Conservation (phyloP, 768 basidiomycete genomes). For the Collybia sp. region DNA sequence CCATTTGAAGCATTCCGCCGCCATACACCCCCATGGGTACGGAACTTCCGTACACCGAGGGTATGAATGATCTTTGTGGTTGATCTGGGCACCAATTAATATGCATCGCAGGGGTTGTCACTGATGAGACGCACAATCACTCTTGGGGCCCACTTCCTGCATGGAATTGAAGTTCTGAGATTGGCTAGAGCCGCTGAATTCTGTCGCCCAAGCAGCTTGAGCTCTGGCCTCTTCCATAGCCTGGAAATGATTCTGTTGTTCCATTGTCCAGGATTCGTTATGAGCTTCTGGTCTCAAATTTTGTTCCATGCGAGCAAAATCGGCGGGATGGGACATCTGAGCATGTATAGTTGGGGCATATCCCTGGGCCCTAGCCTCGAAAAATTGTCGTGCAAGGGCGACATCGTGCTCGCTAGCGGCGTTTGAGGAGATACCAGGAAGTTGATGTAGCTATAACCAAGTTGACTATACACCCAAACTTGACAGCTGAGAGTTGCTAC, state of each 20-base stretch:
- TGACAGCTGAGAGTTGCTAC: conserved; percentile 11
- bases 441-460: conserved; percentile 59
- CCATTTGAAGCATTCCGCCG: conserved; percentile 28
- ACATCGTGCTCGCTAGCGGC: conserved; percentile 61
- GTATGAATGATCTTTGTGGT: conserved; percentile 29
- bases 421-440: conserved; percentile 52
- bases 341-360: conserved; percentile 17
- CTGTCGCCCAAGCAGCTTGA: conserved; percentile 48
- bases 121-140: conserved; percentile 32
- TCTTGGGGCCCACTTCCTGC: conserved; percentile 23
- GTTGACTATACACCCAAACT: background rate
- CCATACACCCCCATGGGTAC: conserved; percentile 36
- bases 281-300: no score
- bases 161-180: conserved; percentile 23
- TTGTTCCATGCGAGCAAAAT: conserved; percentile 15
- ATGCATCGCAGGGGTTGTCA: background rate
- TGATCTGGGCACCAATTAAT: conserved; percentile 22
- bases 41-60: conserved; percentile 29
- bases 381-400: conserved; percentile 77
- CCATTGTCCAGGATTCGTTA: conserved; percentile 47
- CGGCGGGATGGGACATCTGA: conserved; percentile 13
- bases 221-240: conserved; percentile 26
- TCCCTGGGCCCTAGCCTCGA: conserved; percentile 41
- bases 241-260: conserved; percentile 38
- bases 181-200: conserved; percentile 38